Conservation (phyloP, 2,329 filamentous ascomycete species). For the Apiospora sp. region DNA sequence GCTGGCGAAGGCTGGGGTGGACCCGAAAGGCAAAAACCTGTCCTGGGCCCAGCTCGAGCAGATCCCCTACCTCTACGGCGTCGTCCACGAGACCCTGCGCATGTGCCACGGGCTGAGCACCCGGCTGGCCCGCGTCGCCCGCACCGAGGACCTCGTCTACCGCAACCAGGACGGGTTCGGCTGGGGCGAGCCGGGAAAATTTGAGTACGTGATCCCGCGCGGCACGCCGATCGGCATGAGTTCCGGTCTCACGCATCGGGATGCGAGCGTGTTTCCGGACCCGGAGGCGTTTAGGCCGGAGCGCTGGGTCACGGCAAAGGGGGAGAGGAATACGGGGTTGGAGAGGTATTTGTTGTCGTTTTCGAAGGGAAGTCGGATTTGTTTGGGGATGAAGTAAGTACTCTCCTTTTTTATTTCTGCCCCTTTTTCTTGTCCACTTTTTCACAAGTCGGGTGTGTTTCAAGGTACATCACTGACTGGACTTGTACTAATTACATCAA, state of each 20-base stretch:
- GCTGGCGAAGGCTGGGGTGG: not conserved
- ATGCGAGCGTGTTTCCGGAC: constrained; percentile 39
- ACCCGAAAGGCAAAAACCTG: not conserved
- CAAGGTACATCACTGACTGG: not conserved
- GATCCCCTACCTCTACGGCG: constrained; percentile 26
- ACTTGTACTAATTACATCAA: not conserved
- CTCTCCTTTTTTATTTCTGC: not conserved
- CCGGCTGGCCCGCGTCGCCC: constrained; percentile 24
- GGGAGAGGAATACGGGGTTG: constrained; percentile 1
- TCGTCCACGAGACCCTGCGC: constrained; percentile 26
- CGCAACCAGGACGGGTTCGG: not conserved
- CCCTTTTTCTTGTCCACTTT: too few relatives aligned
- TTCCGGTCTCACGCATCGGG: constrained; percentile 42
- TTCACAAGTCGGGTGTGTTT: not conserved
- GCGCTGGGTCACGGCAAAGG: constrained; percentile 16
- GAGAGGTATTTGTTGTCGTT: constrained; percentile 23
- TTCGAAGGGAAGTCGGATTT: constrained; percentile 3
- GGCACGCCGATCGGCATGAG: constrained; percentile 44
- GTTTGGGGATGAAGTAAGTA: constrained; percentile 21
- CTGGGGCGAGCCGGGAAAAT: not conserved
- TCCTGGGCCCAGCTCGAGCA: constrained; percentile 7
- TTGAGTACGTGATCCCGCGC: constrained; percentile 22
- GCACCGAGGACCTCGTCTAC: constrained; percentile 26
- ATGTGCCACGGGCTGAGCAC: constrained; percentile 23
- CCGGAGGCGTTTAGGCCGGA: constrained; percentile 34